phyloP scores from a whole-genome alignment of 129 eudicot species.

The Pittosporum tobira region DNA sequence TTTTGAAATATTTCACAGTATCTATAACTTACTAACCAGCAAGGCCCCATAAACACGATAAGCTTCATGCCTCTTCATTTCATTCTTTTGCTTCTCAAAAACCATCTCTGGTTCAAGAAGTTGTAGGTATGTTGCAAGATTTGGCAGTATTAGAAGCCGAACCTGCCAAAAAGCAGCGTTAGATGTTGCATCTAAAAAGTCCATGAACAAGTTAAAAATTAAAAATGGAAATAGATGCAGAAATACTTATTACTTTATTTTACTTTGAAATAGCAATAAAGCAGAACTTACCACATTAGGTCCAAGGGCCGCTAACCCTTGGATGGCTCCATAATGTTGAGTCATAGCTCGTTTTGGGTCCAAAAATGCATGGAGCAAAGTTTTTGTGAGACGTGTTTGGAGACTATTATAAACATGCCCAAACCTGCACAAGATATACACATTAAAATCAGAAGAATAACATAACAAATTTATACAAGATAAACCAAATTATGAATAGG shows the following conservation, averaged over 20 bases:
- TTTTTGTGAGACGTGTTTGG: constrained; percentile 58
- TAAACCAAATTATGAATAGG: neutral
- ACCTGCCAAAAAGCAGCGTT: constrained; percentile 38
- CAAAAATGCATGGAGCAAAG: constrained; percentile 53
- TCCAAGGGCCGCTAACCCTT: constrained; percentile 79
- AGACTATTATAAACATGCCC: constrained; percentile 64
- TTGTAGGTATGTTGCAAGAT: constrained; percentile 41
- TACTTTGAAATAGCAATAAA: constrained; percentile 10
- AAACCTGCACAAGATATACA: constrained; percentile 36
- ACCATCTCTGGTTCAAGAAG: constrained; percentile 61
- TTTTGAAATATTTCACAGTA: neutral
- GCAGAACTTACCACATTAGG: constrained; percentile 45
- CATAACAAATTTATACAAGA: neutral
- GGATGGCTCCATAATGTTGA: constrained; percentile 81
- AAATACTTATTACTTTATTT: neutral
- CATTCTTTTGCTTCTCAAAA: constrained; percentile 51
- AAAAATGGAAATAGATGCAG: neutral
- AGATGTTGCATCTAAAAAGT: neutral
- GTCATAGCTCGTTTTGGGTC: constrained; percentile 56
- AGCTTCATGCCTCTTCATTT: constrained; percentile 65
- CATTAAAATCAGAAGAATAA: neutral
- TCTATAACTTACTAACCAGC: constrained; percentile 39
- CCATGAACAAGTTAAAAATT: neutral
- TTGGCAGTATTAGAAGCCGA: constrained; percentile 47
- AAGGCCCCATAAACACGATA: constrained; percentile 78